phyloP scores from a whole-genome alignment of 2,329 filamentous ascomycete genomes.

The Trichophyton benhamiae region DNA sequence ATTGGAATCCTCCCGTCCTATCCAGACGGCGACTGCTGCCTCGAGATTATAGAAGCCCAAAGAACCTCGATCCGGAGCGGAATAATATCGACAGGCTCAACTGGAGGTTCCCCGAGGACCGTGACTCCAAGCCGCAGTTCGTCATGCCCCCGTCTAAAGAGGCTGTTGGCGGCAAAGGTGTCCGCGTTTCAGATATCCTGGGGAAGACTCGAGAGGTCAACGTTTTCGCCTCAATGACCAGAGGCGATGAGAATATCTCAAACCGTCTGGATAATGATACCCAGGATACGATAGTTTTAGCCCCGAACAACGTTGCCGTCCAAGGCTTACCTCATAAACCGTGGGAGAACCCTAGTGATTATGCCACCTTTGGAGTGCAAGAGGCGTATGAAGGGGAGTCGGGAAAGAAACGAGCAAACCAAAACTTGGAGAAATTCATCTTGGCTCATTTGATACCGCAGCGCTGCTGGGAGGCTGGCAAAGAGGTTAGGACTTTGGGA shows the following conservation, averaged over 20 bases:
- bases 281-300: conserved; percentile 71
- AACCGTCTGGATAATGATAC: conserved; percentile 54
- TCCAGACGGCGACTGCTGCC: neutral
- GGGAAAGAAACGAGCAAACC: conserved; percentile 62
- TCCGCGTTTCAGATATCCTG: conserved; percentile 75
- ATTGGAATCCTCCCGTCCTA: neutral
- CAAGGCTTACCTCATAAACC: conserved; percentile 70
- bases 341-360: conserved; percentile 56
- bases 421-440: conserved; percentile 69
- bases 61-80: neutral
- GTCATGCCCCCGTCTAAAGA: neutral
- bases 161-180: conserved; percentile 27
- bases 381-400: conserved; percentile 63
- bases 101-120: neutral
- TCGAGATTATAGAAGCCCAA: neutral
- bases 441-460: conserved; percentile 67
- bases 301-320: conserved; percentile 73
- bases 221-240: conserved; percentile 69
- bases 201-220: conserved; percentile 66
- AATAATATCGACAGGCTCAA: conserved; percentile 1
- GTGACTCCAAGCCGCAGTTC: neutral
- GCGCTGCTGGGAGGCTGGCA: conserved; percentile 61
- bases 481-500: conserved; percentile 55
- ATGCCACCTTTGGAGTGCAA: conserved; percentile 48
- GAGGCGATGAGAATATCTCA: conserved; percentile 59